A percentile compares a stretch with the other conserved stretches of the same genome.
phyloP scores from a whole-genome alignment of 768 basidiomycete genomes.

The Clavaria fumosa region DNA sequence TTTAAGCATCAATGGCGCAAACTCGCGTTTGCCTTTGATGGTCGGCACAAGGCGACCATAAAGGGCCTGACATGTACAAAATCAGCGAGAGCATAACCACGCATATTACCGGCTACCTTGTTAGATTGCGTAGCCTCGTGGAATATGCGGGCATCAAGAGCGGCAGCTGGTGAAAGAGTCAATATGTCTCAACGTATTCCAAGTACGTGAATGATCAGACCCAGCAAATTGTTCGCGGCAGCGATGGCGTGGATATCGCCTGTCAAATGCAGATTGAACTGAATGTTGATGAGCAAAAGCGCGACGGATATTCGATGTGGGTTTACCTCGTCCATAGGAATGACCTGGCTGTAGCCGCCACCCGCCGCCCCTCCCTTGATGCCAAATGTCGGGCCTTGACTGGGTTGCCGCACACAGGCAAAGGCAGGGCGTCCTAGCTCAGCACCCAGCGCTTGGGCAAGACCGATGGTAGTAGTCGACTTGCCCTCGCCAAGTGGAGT shows the following conservation, averaged over 20 bases:
- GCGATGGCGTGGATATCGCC: constrained; percentile 98
- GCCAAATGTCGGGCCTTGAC: constrained; percentile 97
- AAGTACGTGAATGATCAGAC: constrained; percentile 26
- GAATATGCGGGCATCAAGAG: constrained; percentile 93
- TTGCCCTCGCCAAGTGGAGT: constrained; percentile 97
- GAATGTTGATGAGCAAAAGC: constrained; percentile 5
- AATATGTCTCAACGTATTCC: neutral
- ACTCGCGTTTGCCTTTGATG: constrained; percentile 90
- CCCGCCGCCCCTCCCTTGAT: constrained; percentile 99
- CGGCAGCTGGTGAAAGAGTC: constrained; percentile 49
- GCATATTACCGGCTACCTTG: constrained; percentile 36
- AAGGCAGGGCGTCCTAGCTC: constrained; percentile 86
- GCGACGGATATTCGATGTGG: neutral
- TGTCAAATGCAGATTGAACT: constrained; percentile 94
- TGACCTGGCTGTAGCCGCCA: constrained; percentile 96
- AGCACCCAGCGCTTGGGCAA: constrained; percentile 92
- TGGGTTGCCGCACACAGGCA: constrained; percentile 94
- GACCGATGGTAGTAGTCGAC: constrained; percentile 93
- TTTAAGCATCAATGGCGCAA: constrained; percentile 92
- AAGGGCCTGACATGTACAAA: constrained; percentile 34
- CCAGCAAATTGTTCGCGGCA: constrained; percentile 92
- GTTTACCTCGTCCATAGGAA: constrained; percentile 92
- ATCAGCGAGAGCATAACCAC: neutral
- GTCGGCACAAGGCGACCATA: constrained; percentile 84
- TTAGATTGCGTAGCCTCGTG: constrained; percentile 93